Evolutionary conservation across 2,329 filamentous ascomycete species (phyloP).

Genomic region (Dactylellina drechsleri): DNA sequence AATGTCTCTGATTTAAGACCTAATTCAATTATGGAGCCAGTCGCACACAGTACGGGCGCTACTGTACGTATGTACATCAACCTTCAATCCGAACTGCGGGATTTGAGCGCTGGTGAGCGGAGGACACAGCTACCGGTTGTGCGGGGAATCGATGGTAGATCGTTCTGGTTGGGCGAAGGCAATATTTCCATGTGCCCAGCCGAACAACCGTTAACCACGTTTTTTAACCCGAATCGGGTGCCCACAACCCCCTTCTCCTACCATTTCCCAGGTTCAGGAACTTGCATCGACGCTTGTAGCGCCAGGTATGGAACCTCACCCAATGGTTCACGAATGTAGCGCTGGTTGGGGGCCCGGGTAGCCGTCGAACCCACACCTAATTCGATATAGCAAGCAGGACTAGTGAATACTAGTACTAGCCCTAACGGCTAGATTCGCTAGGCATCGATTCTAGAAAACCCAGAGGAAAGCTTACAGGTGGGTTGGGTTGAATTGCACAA

Average conservation of each 20-base stretch:
- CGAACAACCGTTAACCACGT: constrained; percentile 35
- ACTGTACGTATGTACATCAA: constrained; percentile 1
- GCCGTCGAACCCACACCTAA: constrained; percentile 9
- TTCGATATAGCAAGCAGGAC: no score
- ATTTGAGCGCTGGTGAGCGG: constrained; percentile 26
- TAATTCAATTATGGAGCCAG: constrained; percentile 16
- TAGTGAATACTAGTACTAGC: constrained; percentile 14
- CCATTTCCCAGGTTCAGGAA: constrained; percentile 16
- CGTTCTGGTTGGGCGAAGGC: constrained; percentile 29
- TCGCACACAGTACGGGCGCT: constrained; percentile 12
- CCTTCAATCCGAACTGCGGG: constrained; percentile 49
- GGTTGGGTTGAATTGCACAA: constrained; percentile 13
- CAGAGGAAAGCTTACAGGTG: constrained; percentile 4
- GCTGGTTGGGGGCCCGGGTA: constrained; percentile 8
- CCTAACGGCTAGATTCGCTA: constrained; percentile 35
- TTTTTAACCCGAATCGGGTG: constrained; percentile 41
- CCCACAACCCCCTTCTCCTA: constrained; percentile 23
- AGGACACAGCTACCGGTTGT: background rate
- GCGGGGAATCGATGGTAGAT: constrained; percentile 38
- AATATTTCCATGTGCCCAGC: constrained; percentile 38
- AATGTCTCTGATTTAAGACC: constrained; percentile 54
- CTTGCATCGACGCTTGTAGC: constrained; percentile 19
- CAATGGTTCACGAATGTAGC: constrained; percentile 13
- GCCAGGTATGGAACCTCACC: constrained; percentile 18
- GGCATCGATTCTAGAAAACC: constrained; percentile 27